These are phyloP conservation scores for Aspergillus asperescens DNA, from an alignment of 495 filamentous ascomycete species.

Conservation along the genomic window DNA sequence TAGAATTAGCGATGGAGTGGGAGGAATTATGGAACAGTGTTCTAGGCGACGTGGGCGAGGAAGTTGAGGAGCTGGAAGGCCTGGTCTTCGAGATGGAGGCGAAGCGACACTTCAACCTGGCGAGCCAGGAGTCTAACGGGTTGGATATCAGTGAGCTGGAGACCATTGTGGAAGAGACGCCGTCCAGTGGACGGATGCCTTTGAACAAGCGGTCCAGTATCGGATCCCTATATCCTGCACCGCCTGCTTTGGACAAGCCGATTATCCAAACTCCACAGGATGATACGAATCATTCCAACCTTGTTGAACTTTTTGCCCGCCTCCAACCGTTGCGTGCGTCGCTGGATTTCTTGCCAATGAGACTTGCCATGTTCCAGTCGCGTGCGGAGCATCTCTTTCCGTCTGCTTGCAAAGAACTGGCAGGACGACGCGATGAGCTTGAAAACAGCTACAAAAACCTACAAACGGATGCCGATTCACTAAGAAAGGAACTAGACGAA, in stretches of 20 bases:
- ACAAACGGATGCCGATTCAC: constrained; percentile 77
- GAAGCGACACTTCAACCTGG: constrained; percentile 67
- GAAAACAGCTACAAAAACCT: constrained; percentile 78
- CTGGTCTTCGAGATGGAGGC: constrained; percentile 97
- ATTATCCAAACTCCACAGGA: constrained; percentile 60
- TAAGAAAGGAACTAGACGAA: constrained; percentile 84
- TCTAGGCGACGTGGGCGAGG: constrained; percentile 84
- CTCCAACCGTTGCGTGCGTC: constrained; percentile 93
- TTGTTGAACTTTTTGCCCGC: constrained; percentile 83
- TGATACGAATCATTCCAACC: constrained; percentile 66
- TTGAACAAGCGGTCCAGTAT: constrained; percentile 63
- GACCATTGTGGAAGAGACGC: constrained; percentile 88
- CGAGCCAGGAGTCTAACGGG: constrained; percentile 51
- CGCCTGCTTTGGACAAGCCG: constrained; percentile 52
- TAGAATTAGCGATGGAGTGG: constrained; percentile 98
- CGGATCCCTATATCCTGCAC: constrained; percentile 49
- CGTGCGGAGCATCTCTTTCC: constrained; percentile 75
- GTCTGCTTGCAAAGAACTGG: constrained; percentile 83
- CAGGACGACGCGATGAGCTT: constrained; percentile 60
- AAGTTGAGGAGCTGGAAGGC: constrained; percentile 75
- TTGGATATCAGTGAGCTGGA: constrained; percentile 87
- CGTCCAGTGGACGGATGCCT: constrained; percentile 47
- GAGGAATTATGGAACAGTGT: constrained; percentile 94
- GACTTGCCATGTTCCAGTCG: constrained; percentile 74
- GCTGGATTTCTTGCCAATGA: constrained; percentile 95